These are phyloP conservation scores for Neurospora sp. DNA, from an alignment of 495 filamentous ascomycete species.

Conservation along the genomic window DNA sequence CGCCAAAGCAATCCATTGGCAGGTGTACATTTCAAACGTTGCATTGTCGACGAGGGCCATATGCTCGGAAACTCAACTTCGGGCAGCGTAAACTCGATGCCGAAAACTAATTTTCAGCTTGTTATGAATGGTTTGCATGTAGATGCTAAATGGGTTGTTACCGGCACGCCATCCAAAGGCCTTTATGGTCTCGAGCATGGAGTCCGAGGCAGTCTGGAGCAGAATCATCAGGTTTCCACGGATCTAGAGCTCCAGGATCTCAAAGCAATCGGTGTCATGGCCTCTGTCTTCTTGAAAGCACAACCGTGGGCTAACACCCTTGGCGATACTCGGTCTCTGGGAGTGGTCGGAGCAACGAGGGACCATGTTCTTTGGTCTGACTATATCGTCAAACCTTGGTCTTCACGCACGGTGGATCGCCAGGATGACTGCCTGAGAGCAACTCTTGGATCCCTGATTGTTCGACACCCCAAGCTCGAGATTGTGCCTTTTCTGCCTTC, in stretches of 20 bases:
- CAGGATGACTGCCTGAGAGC: conserved; percentile 55
- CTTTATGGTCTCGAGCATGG: conserved; percentile 53
- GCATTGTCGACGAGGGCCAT: conserved; percentile 91
- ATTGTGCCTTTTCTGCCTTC: conserved; percentile 56
- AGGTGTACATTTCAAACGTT: conserved; percentile 68
- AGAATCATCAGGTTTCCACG: conserved; percentile 12
- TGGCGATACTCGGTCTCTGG: conserved; percentile 27
- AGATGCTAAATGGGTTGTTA: conserved; percentile 78
- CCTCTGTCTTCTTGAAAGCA: conserved; percentile 59
- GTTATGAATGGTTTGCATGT: conserved; percentile 59
- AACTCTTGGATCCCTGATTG: conserved; percentile 65
- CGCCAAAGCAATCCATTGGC: conserved; percentile 41
- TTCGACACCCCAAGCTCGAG: conserved; percentile 67
- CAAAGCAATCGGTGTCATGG: conserved; percentile 60
- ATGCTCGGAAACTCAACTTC: conserved; percentile 52
- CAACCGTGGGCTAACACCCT: conserved; percentile 57
- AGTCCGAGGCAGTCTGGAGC: neutral
- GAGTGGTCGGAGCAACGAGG: neutral
- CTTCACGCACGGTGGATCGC: conserved; percentile 39
- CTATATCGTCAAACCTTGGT: conserved; percentile 60
- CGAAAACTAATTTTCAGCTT: conserved; percentile 52
- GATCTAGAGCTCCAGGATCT: conserved; percentile 60
- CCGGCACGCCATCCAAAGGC: conserved; percentile 78
- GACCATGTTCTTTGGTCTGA: conserved; percentile 44
- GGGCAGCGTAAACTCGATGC: conserved; percentile 11